Evolutionary conservation across 192 early-diverging fungal genomes (phyloP).

Genomic region (Coemansia sp.): DNA sequence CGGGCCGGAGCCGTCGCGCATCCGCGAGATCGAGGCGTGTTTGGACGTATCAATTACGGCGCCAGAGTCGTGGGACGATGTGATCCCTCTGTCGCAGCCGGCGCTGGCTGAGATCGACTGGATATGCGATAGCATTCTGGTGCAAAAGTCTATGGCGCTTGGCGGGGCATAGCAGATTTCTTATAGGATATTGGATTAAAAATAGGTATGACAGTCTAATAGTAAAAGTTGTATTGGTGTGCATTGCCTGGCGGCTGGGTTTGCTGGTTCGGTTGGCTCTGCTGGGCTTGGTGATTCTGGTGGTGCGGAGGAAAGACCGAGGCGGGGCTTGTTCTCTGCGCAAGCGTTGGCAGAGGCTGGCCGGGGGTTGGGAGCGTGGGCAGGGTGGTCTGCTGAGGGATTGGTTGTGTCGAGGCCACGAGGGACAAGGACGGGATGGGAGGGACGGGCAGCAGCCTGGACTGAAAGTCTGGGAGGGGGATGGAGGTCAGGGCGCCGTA

Average conservation of each 20-base stretch:
- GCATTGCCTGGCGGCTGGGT: neutral
- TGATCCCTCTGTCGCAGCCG: slow-evolving; percentile 21
- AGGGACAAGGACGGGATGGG: neutral
- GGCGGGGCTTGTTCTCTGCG: neutral
- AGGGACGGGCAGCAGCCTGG: neutral
- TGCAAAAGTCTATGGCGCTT: slow-evolving; percentile 34
- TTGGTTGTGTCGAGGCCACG: neutral
- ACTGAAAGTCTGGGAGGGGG: too few relatives aligned
- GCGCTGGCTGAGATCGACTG: slow-evolving; percentile 45
- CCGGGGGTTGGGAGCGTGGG: neutral
- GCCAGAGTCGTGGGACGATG: slow-evolving; percentile 50
- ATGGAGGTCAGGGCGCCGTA: neutral
- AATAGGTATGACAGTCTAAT: neutral
- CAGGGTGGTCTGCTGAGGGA: too few relatives aligned
- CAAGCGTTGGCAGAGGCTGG: too few relatives aligned
- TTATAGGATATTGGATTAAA: neutral
- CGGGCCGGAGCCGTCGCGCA: slow-evolving; percentile 28
- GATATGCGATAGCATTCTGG: slow-evolving; percentile 43
- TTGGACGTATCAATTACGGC: slow-evolving; percentile 28
- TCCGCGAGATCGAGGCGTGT: slow-evolving; percentile 41
- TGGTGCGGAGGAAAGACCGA: neutral
- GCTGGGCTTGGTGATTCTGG: neutral
- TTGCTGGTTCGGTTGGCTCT: neutral
- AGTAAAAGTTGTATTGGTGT: slow-evolving; percentile 1
- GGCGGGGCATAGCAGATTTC: neutral